A percentile compares a stretch with the other conserved stretches of the same genome.
phyloP scores from a whole-genome alignment of 2,329 filamentous ascomycete species.

The Fusarium musae region DNA sequence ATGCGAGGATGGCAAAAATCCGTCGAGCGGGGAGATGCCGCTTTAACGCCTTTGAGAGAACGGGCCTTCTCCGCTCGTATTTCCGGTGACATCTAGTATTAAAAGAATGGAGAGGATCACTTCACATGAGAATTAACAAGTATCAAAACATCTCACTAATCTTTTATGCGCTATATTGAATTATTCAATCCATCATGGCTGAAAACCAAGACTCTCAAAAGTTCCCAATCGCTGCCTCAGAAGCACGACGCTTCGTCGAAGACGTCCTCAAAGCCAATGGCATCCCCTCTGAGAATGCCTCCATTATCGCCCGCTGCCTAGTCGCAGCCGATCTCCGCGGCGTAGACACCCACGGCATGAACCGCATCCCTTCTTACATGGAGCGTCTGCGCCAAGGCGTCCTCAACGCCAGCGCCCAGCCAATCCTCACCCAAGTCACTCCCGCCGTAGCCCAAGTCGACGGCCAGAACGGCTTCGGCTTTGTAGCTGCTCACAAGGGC shows the following conservation, averaged over 20 bases:
- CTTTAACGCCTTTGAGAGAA: not conserved
- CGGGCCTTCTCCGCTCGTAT: constrained; percentile 19
- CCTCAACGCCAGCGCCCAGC: constrained; percentile 69
- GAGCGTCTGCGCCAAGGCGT: constrained; percentile 76
- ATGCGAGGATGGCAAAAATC: constrained; percentile 22
- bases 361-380: constrained; percentile 82
- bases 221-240: constrained; percentile 52
- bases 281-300: constrained; percentile 67
- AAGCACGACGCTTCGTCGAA: constrained; percentile 61
- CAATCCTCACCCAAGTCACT: constrained; percentile 69
- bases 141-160: not conserved
- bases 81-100: not conserved
- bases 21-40: constrained; percentile 34
- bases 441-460: constrained; percentile 76
- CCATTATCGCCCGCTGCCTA: constrained; percentile 73
- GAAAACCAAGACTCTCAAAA: constrained; percentile 28
- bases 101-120: not conserved
- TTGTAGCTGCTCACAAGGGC: constrained; percentile 72
- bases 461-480: constrained; percentile 79
- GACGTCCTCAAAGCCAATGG: constrained; percentile 69
- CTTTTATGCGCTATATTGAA: not conserved
- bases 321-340: constrained; percentile 81
- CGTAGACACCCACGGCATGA: constrained; percentile 81
- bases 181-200: constrained; percentile 13
- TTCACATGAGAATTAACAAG: not conserved